These are phyloP conservation scores for Herpomyces periplanetae DNA, from an alignment of 2,329 filamentous ascomycete genomes.

Conservation along the genomic window DNA sequence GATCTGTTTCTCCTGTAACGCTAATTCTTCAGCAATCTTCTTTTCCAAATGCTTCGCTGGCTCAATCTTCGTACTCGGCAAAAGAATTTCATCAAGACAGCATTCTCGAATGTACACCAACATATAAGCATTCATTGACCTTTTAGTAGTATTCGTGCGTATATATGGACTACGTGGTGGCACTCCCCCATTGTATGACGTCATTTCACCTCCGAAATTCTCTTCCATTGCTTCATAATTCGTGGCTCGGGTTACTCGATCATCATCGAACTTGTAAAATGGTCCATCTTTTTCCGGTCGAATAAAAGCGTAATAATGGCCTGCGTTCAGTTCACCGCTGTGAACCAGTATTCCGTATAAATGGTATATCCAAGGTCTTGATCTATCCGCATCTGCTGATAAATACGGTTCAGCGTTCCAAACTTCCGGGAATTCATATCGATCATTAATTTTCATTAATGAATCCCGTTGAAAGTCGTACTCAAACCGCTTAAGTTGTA, in stretches of 20 bases:
- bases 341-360: conserved; percentile 83
- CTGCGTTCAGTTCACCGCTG: conserved; percentile 78
- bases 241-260: conserved; percentile 77
- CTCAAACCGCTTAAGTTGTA: conserved; percentile 87
- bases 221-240: conserved; percentile 71
- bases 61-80: conserved; percentile 30
- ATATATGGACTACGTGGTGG: conserved; percentile 22
- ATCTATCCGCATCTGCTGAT: conserved; percentile 43
- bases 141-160: conserved; percentile 19
- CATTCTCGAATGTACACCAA: conserved; percentile 79
- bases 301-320: conserved; percentile 89
- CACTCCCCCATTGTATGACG: conserved; percentile 14
- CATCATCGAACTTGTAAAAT: conserved; percentile 92
- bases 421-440: conserved; percentile 51
- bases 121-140: conserved; percentile 79
- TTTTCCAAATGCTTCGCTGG: conserved; percentile 42
- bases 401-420: conserved; percentile 62
- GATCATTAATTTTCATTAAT: conserved; percentile 95
- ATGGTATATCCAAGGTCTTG: conserved; percentile 64
- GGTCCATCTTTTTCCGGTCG: conserved; percentile 70
- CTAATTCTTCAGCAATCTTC: conserved; percentile 43
- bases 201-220: conserved; percentile 52
- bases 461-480: conserved; percentile 84
- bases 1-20: conserved; percentile 27
- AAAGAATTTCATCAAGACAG: conserved; percentile 40